Percentiles rank a stretch among this genome's conserved stretches.
phyloP scores from a whole-genome alignment of 352 stramenopile genomes.

The Phytophthora litchii region DNA sequence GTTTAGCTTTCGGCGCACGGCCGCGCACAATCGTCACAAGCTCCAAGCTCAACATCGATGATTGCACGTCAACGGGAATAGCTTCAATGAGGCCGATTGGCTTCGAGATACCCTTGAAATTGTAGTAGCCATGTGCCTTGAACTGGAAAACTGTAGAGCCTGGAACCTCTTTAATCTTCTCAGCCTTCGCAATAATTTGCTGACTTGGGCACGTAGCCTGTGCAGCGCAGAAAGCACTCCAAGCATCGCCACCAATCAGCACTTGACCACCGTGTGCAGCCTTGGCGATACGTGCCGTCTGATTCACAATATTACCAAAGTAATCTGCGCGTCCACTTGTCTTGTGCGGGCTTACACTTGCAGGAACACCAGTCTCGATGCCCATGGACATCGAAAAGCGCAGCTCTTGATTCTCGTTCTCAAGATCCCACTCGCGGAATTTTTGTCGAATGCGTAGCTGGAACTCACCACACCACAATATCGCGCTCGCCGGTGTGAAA shows the following conservation, averaged over 20 bases:
- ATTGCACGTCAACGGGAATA: constrained; percentile 71
- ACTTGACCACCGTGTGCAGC: constrained; percentile 79
- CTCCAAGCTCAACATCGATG: constrained; percentile 49
- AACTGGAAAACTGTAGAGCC: constrained; percentile 82
- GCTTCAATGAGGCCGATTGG: constrained; percentile 83
- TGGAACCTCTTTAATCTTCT: constrained; percentile 50
- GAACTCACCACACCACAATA: constrained; percentile 89
- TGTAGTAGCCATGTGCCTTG: constrained; percentile 83
- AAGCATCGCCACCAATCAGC: constrained; percentile 82
- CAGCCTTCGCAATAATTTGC: constrained; percentile 46
- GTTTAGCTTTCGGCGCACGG: constrained; percentile 61
- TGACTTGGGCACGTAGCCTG: constrained; percentile 39
- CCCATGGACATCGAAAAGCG: constrained; percentile 91
- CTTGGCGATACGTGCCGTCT: constrained; percentile 88
- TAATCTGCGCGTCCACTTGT: constrained; percentile 89
- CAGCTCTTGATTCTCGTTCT: constrained; percentile 78
- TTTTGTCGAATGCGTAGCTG: constrained; percentile 80
- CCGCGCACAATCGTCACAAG: constrained; percentile 39
- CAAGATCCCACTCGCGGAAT: constrained; percentile 77
- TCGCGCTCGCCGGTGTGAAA: constrained; percentile 78
- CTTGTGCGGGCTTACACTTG: constrained; percentile 88
- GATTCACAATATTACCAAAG: constrained; percentile 91
- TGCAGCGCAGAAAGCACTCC: constrained; percentile 63
- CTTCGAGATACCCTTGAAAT: constrained; percentile 86
- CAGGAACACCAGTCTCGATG: constrained; percentile 80